phyloP scores from a whole-genome alignment of 2,329 filamentous ascomycete species.

The Podosphaera aphanis region DNA sequence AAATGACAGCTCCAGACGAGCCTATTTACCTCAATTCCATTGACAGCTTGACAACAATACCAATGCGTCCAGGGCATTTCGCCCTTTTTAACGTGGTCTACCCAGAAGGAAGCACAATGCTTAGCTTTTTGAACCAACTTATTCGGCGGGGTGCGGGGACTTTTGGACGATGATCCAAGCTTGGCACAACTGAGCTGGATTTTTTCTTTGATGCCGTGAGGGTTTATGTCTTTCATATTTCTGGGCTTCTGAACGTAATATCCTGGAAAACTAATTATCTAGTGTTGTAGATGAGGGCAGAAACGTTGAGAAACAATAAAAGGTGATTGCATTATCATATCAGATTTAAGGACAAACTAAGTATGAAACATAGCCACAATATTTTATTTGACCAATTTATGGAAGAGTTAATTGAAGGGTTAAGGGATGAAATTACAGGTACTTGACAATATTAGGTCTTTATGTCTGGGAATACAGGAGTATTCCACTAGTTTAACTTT shows the following conservation, averaged over 20 bases:
- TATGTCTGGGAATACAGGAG: too few species aligned
- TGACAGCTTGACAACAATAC: constrained; percentile 6
- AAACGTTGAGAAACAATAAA: too few species aligned
- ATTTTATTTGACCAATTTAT: too few species aligned
- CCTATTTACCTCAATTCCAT: constrained; percentile 4
- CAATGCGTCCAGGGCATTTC: constrained; percentile 8
- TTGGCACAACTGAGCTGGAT: background rate
- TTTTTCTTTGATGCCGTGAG: background rate
- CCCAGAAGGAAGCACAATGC: constrained; percentile 3
- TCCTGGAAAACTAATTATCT: background rate
- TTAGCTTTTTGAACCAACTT: constrained; percentile 2
- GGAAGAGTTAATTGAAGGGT: too few species aligned
- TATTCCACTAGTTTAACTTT: too few species aligned
- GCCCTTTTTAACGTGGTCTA: constrained; percentile 6
- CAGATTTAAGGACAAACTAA: too few species aligned
- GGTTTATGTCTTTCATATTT: background rate
- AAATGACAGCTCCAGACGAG: background rate
- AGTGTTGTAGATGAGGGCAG: too few species aligned
- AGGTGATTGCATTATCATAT: too few species aligned
- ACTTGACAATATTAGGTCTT: too few species aligned
- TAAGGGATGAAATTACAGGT: too few species aligned
- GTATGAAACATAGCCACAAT: too few species aligned
- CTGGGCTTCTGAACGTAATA: background rate
- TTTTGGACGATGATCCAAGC: background rate
- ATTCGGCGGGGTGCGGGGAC: background rate